phyloP scores from a whole-genome alignment of 2,329 filamentous ascomycete species.

The Aspergillus glaucus region DNA sequence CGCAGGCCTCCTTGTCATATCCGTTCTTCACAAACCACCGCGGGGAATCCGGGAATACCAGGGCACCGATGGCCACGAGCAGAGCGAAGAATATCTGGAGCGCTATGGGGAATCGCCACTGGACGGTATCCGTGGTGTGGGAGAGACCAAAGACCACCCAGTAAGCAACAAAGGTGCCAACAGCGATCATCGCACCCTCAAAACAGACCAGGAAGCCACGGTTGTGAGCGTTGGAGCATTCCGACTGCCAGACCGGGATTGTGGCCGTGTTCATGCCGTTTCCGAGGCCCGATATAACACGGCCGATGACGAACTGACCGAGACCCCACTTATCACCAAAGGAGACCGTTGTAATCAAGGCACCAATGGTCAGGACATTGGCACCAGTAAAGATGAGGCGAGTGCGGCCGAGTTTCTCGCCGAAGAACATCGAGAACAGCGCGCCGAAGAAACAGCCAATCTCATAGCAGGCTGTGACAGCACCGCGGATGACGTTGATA shows the following conservation, averaged over 20 bases:
- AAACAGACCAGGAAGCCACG: slow-evolving; percentile 30
- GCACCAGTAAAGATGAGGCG: slow-evolving; percentile 49
- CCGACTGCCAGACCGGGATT: slow-evolving; percentile 36
- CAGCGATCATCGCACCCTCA: slow-evolving; percentile 27
- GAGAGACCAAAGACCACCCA: slow-evolving; percentile 32
- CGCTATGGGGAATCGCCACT: slow-evolving; percentile 43
- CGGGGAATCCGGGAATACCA: slow-evolving; percentile 46
- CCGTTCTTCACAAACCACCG: slow-evolving; percentile 50
- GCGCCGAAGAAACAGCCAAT: slow-evolving; percentile 38
- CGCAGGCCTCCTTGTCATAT: slow-evolving; percentile 39
- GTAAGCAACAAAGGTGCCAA: slow-evolving; percentile 28
- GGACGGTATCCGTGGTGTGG: slow-evolving; percentile 23
- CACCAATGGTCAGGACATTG: slow-evolving; percentile 38
- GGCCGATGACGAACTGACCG: slow-evolving; percentile 37
- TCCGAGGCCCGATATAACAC: slow-evolving; percentile 33
- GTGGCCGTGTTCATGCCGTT: slow-evolving; percentile 34
- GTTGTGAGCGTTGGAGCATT: slow-evolving; percentile 27
- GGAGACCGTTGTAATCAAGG: slow-evolving; percentile 21
- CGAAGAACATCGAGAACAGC: slow-evolving; percentile 23
- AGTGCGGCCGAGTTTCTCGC: slow-evolving; percentile 27
- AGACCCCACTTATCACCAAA: slow-evolving; percentile 20
- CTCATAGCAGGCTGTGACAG: slow-evolving; percentile 49
- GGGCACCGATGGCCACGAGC: slow-evolving; percentile 13
- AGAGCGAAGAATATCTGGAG: slow-evolving; percentile 42
- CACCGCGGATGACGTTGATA: slow-evolving; percentile 44